Percentiles rank a stretch among this genome's conserved stretches.
Conservation (phyloP, 257 asterid species). For the Solanum habrochaites region DNA sequence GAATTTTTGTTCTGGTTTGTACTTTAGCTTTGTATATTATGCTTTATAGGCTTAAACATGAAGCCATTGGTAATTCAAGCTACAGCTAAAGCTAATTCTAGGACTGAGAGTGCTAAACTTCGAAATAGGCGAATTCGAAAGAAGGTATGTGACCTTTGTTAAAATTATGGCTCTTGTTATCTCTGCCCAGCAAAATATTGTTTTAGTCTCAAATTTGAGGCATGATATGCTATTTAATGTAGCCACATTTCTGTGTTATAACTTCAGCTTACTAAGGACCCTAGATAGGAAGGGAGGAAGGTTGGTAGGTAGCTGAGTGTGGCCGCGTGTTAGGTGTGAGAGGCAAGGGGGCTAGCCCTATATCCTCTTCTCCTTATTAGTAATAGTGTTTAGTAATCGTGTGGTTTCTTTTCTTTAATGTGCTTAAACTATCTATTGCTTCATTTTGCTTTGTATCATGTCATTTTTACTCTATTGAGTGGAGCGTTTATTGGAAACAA, state of each 20-base stretch:
- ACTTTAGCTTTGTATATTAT: not conserved
- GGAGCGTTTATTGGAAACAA: not conserved
- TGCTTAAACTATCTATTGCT: not conserved
- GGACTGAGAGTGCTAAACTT: conserved; percentile 60
- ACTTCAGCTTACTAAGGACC: not conserved
- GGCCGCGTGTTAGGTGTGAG: not conserved
- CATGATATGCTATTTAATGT: not conserved
- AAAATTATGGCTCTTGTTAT: not conserved
- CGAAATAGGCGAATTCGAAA: conserved; percentile 47
- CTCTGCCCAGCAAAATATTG: not conserved
- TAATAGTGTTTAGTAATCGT: not conserved
- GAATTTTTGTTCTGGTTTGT: not conserved
- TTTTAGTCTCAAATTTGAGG: not conserved
- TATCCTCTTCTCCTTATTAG: not conserved
- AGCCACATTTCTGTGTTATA: not conserved
- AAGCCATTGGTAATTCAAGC: conserved; percentile 53
- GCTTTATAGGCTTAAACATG: conserved; percentile 16
- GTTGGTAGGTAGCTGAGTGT: not conserved
- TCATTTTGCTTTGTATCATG: not conserved
- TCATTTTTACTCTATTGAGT: not conserved
- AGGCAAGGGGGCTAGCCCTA: not conserved
- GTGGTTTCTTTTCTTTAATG: not conserved
- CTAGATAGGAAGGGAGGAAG: not conserved
- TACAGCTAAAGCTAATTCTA: conserved; percentile 26
- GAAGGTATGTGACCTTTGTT: conserved; percentile 30